Evolutionary conservation across 2,329 filamentous ascomycete species (phyloP), one percentile per base, ranked within the genome.

Genomic region (Diaporthe citrichinensis): DNA sequence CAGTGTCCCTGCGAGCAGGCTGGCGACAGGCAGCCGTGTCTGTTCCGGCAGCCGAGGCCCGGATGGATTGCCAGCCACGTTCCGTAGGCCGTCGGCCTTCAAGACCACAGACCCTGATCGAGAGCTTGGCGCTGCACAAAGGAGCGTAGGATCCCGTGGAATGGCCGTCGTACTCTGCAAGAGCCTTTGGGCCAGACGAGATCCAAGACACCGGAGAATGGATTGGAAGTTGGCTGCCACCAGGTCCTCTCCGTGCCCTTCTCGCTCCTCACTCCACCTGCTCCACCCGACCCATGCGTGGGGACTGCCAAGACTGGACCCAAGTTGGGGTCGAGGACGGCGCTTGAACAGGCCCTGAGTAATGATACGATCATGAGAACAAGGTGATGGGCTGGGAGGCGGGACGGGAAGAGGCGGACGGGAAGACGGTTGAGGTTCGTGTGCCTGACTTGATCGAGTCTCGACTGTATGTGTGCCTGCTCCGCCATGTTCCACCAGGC

Each of bases 1-100:
- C 69, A 28, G 57, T 72, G 12, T 41, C 34, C 28, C 51, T 58
- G 20, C 25, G 23, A 28, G 44, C 51, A 39, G 59, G 59, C 25
- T 62, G 39, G 41, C n/a, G 57, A 72, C 58, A 72, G 71, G 71
- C 71, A 73, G 46, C 71, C 44, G 51, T 65, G 23, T 44, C 58
- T 51, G 57, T 65, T 31, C 44, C 71, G 71, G n/a, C 23, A 36
- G 41, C 57, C 71, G 58, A 73, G 49, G 71, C 20, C 28, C 36
- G 39, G 25, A 31, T 65, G 34, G 57, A 28, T 65, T 51, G 46
- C 57, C 25, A 65, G 58, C 71, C 58, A 65, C 46, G 44, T 44
- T 44, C 39, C 58, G 36, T 65, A 41, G 71, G 65, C 46, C 49
- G n/a, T 51, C 71, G 31, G 39, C 34, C 57, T 41, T 61, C 15